phyloP scores from a whole-genome alignment of 805 yeast species.

The Starmerella sirachaensis region DNA sequence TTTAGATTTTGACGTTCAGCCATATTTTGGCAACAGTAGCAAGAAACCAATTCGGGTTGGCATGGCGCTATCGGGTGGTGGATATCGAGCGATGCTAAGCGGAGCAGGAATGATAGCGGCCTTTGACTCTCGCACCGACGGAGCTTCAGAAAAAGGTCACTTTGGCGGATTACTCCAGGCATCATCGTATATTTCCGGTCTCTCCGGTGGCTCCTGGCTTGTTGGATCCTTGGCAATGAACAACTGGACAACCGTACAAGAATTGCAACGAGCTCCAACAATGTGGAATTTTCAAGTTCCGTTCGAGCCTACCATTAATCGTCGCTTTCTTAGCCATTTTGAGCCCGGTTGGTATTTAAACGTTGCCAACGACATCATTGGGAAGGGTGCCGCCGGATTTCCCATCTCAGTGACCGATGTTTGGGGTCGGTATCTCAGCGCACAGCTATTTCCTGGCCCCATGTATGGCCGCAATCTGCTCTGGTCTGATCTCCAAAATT shows the following conservation, averaged over 20 bases:
- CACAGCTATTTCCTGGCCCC: constrained; percentile 53
- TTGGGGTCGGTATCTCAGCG: constrained; percentile 70
- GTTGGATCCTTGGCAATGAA: constrained; percentile 56
- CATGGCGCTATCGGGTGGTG: constrained; percentile 68
- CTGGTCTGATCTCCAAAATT: constrained; percentile 46
- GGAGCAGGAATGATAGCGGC: constrained; percentile 82
- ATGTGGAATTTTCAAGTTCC: constrained; percentile 62
- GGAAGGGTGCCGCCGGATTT: constrained; percentile 56
- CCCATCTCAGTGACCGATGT: constrained; percentile 58
- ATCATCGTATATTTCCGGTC: constrained; percentile 58
- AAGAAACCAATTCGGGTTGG: constrained; percentile 36
- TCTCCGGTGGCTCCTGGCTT: constrained; percentile 81
- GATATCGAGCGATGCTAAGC: constrained; percentile 74
- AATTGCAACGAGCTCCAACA: constrained; percentile 35
- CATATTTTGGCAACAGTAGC: constrained; percentile 1
- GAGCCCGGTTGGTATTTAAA: constrained; percentile 36
- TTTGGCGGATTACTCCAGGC: constrained; percentile 66
- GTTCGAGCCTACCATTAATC: constrained; percentile 52
- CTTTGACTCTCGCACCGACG: constrained; percentile 51
- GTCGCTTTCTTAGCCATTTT: constrained; percentile 40
- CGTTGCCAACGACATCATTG: constrained; percentile 37
- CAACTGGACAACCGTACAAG: constrained; percentile 61
- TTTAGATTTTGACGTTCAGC: not conserved
- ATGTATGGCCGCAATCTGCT: constrained; percentile 54
- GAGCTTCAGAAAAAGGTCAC: constrained; percentile 35